These are phyloP conservation scores for Inga leiocalycina DNA, from an alignment of 306 rosid species.

Conservation along the genomic window DNA sequence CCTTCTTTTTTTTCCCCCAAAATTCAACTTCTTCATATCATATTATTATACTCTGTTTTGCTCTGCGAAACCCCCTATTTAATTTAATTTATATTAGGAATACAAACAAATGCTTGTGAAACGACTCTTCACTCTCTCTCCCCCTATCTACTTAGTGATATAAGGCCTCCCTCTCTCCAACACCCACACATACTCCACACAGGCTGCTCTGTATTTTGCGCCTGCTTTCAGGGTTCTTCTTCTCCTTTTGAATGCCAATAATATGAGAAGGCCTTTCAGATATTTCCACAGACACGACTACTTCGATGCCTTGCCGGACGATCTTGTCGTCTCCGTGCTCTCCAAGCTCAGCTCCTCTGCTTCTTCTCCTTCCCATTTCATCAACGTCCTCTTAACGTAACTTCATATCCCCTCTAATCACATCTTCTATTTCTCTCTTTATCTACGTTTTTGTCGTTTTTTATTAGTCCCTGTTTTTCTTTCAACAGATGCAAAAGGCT, in stretches of 20 bases:
- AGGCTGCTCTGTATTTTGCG: background rate
- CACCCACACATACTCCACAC: background rate
- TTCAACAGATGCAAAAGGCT: slow-evolving; percentile 59
- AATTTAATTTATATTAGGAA: background rate
- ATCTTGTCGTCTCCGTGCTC: slow-evolving; percentile 57
- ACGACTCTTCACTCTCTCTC: slow-evolving; percentile 2
- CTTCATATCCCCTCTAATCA: background rate
- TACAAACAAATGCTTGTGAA: slow-evolving; percentile 9
- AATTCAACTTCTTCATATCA: background rate
- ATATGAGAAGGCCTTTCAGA: slow-evolving; percentile 31
- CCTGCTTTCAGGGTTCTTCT: background rate
- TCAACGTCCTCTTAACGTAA: slow-evolving; percentile 60
- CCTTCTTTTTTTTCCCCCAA: no score
- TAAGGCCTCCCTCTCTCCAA: background rate
- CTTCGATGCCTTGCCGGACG: slow-evolving; percentile 68
- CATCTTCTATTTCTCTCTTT: background rate
- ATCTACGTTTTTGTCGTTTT: background rate
- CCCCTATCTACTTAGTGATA: background rate
- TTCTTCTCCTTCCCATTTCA: slow-evolving; percentile 59
- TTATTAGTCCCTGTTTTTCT: no score
- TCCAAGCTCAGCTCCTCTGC: slow-evolving; percentile 64
- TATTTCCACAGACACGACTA: slow-evolving; percentile 33
- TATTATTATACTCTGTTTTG: background rate
- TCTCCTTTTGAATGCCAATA: background rate
- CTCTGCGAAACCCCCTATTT: background rate